A percentile compares a stretch with the other conserved stretches of the same genome.
Conservation (phyloP, 139 green algal genomes). For the Volvox africanus region DNA sequence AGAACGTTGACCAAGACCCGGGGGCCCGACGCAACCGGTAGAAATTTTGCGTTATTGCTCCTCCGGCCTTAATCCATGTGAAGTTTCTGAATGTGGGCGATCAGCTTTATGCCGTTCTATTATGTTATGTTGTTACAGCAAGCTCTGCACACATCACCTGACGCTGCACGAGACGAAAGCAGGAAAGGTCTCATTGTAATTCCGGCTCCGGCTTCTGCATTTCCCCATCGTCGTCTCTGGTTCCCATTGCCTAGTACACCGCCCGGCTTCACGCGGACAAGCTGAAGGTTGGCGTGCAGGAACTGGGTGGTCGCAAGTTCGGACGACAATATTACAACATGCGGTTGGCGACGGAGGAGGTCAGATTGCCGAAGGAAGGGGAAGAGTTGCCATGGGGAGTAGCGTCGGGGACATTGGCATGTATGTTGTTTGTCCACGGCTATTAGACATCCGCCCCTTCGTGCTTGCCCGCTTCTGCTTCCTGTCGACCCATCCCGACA, state of each 20-base stretch:
- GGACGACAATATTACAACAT: constrained; percentile 90
- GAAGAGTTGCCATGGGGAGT: neutral
- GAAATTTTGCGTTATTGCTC: too few species aligned
- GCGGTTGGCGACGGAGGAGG: constrained; percentile 79
- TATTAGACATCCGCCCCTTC: neutral
- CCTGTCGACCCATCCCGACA: constrained; percentile 58
- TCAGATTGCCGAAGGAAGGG: neutral
- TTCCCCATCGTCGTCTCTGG: neutral
- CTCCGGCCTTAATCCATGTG: too few species aligned
- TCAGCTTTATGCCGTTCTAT: too few species aligned
- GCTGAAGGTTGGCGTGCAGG: constrained; percentile 77
- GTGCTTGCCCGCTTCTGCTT: constrained; percentile 70
- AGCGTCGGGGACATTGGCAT: neutral
- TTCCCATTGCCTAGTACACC: constrained; percentile 71
- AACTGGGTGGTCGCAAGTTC: constrained; percentile 67
- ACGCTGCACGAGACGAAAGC: too few species aligned
- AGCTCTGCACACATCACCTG: too few species aligned
- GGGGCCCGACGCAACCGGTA: too few species aligned
- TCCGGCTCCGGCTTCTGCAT: neutral
- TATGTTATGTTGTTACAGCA: too few species aligned
- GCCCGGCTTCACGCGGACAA: constrained; percentile 85
- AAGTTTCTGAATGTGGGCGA: too few species aligned
- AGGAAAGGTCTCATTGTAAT: neutral
- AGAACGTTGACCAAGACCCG: too few species aligned
- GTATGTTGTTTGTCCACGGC: neutral